phyloP scores from a whole-genome alignment of 306 rosid genomes.

The Rosa lucieae region DNA sequence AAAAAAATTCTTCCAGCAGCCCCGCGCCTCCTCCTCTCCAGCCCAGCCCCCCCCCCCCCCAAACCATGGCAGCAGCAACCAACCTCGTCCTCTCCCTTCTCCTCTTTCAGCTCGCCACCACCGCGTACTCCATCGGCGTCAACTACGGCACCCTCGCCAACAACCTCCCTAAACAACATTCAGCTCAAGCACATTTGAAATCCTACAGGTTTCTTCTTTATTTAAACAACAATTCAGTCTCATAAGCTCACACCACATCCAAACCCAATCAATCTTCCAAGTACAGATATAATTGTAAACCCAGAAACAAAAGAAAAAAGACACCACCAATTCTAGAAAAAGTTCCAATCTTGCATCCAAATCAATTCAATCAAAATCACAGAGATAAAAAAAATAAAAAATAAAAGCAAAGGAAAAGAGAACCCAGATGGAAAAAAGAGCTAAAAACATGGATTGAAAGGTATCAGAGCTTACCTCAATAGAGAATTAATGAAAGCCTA shows the following conservation, averaged over 20 bases:
- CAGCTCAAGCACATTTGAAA: neutral
- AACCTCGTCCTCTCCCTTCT: too few species aligned
- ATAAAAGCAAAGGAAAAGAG: neutral
- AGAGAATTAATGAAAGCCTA: slow-evolving; percentile 2
- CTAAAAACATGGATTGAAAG: neutral
- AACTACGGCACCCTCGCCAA: too few species aligned
- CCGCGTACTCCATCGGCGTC: too few species aligned
- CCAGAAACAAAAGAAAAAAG: neutral
- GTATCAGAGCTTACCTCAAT: slow-evolving; percentile 2
- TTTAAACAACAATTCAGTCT: neutral
- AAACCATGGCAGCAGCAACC: too few species aligned
- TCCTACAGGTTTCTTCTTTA: neutral
- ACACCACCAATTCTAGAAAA: neutral
- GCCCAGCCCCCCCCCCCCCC: too few species aligned
- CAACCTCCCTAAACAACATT: neutral
- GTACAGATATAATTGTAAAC: neutral
- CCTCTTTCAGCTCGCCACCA: too few species aligned
- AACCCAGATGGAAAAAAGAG: neutral
- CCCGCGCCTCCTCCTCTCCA: too few species aligned
- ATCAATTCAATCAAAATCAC: neutral
- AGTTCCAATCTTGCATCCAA: neutral
- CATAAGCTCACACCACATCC: neutral
- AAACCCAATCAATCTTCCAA: neutral
- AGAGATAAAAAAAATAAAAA: neutral
- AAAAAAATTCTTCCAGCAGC: too few species aligned